These are phyloP conservation scores for Morella rubra DNA, from an alignment of 306 rosid genomes.

Conservation along the genomic window DNA sequence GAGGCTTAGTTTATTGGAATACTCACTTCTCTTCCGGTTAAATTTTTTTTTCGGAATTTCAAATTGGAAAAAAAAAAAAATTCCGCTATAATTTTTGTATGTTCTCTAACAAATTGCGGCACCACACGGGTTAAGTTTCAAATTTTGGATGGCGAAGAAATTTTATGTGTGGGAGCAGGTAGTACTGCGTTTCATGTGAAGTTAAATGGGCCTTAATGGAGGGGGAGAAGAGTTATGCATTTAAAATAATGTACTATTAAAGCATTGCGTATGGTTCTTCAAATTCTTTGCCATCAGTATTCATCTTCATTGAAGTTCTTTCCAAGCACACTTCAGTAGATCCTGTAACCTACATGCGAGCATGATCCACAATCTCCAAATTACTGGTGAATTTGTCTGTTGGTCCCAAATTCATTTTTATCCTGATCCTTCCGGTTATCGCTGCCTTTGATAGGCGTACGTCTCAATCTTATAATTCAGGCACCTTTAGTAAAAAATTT, in stretches of 20 bases:
- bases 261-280: not conserved
- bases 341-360: not conserved
- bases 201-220: not conserved
- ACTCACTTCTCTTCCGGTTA: no score
- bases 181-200: not conserved
- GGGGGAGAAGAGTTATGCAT: not conserved
- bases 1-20: not conserved
- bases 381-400: not conserved
- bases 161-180: not conserved
- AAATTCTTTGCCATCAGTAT: not conserved
- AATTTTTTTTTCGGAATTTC: not conserved
- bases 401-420: not conserved
- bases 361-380: not conserved
- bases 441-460: not conserved
- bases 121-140: not conserved
- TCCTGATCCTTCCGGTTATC: not conserved
- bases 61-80: no score
- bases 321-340: not conserved
- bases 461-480: not conserved
- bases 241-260: not conserved
- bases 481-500: not conserved
- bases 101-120: not conserved
- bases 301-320: conserved; percentile 4
- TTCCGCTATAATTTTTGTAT: not conserved
- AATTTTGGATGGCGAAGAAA: not conserved